Percentiles rank a stretch among this genome's conserved stretches.
Evolutionary conservation across 768 basidiomycete species (phyloP).

Genomic region (Agaricus sinodeliciosus): DNA sequence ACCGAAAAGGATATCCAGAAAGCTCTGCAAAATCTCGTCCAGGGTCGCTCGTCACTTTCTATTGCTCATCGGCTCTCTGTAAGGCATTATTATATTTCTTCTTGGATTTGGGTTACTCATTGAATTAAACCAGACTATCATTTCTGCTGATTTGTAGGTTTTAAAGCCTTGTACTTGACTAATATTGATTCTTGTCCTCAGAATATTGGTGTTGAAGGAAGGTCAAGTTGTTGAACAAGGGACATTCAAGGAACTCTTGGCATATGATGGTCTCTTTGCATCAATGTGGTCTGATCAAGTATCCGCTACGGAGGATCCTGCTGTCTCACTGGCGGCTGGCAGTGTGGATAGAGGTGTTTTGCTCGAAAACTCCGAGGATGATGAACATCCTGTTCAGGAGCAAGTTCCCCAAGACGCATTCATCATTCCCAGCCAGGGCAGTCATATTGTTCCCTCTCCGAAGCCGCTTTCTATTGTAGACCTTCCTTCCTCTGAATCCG

Average conservation of each 20-base stretch:
- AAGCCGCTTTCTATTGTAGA: slow-evolving; percentile 9
- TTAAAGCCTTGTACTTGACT: background rate
- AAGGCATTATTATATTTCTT: slow-evolving; percentile 20
- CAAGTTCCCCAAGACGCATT: background rate
- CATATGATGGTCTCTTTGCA: slow-evolving; percentile 66
- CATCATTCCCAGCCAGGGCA: background rate
- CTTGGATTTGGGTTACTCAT: slow-evolving; percentile 11
- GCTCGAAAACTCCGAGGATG: background rate
- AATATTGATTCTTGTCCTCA: slow-evolving; percentile 19
- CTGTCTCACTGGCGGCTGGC: slow-evolving; percentile 27
- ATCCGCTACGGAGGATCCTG: slow-evolving; percentile 51
- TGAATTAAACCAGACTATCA: slow-evolving; percentile 37
- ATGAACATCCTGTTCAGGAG: background rate
- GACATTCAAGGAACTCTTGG: slow-evolving; percentile 70
- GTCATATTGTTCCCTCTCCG: background rate
- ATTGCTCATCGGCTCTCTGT: slow-evolving; percentile 79
- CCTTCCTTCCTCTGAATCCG: slow-evolving; percentile 7
- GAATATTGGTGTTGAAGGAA: slow-evolving; percentile 88
- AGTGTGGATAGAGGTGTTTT: slow-evolving; percentile 32
- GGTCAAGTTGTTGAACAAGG: slow-evolving; percentile 85
- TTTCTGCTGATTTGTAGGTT: slow-evolving; percentile 55
- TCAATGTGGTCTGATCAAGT: slow-evolving; percentile 88
- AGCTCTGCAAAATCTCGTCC: slow-evolving; percentile 73
- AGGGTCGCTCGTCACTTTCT: slow-evolving; percentile 67
- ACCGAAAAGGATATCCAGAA: slow-evolving; percentile 90